A percentile compares a stretch with the other conserved stretches of the same genome.
phyloP scores from a whole-genome alignment of 139 green algal genomes.

The Chlamydomonas sp. region DNA sequence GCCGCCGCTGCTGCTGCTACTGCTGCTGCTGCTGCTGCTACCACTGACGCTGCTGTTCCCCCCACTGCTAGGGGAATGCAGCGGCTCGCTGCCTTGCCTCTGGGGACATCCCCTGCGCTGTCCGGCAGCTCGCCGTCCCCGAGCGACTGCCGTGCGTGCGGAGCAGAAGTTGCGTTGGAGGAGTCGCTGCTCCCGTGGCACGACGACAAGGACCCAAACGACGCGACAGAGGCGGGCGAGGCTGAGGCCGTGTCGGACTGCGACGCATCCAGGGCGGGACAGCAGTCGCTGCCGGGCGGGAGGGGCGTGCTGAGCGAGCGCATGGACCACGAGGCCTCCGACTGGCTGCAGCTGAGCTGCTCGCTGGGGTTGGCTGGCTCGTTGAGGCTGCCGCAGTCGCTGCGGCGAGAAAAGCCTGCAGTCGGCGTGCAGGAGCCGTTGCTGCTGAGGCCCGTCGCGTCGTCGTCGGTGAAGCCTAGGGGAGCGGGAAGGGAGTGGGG shows the following conservation, averaged over 20 bases:
- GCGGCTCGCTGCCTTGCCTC: no score
- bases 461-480: background rate
- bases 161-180: no score
- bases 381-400: conserved; percentile 37
- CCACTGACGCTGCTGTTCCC: no score
- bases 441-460: background rate
- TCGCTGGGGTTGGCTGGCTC: conserved; percentile 11
- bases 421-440: conserved; percentile 23
- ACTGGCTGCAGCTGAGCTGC: conserved; percentile 34
- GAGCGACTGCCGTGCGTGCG: no score
- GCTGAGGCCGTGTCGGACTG: background rate
- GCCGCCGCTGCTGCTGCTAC: no score
- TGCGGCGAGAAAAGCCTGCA: background rate
- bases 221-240: background rate
- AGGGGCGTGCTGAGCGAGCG: background rate
- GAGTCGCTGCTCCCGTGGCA: no score
- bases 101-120: no score
- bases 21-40: no score
- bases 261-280: background rate
- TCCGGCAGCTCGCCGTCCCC: no score
- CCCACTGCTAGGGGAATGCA: no score
- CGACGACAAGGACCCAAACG: background rate
- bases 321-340: conserved; percentile 28
- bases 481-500: no score
- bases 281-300: background rate